Evolutionary conservation across 345 rosid species (phyloP), one percentile per base, ranked within the genome.

Genomic region (Eucalyptus virginea): DNA sequence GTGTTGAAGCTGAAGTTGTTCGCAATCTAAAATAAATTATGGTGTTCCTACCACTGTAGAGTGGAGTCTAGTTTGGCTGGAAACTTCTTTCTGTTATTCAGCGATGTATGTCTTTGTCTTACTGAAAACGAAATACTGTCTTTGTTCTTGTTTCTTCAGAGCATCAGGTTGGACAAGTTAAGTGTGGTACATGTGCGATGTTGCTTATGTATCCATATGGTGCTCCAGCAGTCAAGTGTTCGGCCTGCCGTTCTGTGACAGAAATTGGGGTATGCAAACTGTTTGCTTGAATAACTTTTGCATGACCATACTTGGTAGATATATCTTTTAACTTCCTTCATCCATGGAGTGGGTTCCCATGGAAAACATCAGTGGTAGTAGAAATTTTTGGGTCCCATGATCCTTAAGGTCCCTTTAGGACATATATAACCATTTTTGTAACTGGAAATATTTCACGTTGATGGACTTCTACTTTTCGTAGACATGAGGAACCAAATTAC

Each of bases 171-270:
- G 99, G 98, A 88, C 94, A 93, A 91, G 98, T 97, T 28, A 93
- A 89, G 58, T 97, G 98, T 83, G 92, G 90, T 65, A 91, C 90
- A 85, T 98, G 99, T 92, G 87, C 92, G 24, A 54, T 92, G 67
- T 93, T 97, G 87, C 90, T 98, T 89, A 96, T 98, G 97, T 98
- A 98, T 88, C 98, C 97, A 3, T 95, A 92, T 90, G 98, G 97
- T 37, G 97, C 98, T 93, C 91, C 97, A 54, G 92, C 95, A 37
- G 99, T 97, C 87, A 93, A 94, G 89, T 98, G 99, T 91, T 96
- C 97, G 18, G 92, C 96, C 86, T 98, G 99, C 93, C 92, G 50
- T 77, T 94, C 80, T 87, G 93, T 97, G 88, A 97, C 98, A 8
- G 97, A 95, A 90, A 94, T 98, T 62, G 94, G 93, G 91, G 99